These are phyloP conservation scores for Trichoderma oligosporum DNA, from an alignment of 2,329 filamentous ascomycete genomes.

Conservation along the genomic window DNA sequence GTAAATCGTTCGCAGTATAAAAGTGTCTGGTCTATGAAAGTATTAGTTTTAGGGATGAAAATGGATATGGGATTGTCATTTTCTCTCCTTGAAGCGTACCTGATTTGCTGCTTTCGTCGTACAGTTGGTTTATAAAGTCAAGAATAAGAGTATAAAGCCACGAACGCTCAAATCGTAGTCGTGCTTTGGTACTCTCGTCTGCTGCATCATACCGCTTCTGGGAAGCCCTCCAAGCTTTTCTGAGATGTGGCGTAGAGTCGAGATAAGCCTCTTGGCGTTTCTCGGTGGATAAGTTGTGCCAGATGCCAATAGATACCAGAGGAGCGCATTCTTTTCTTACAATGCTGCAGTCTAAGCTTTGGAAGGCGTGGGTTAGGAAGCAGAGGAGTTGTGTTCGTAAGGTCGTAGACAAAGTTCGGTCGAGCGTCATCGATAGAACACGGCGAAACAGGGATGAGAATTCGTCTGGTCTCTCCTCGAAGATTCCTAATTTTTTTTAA, in stretches of 20 bases:
- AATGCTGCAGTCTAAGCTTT: constrained; percentile 82
- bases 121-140: constrained; percentile 74
- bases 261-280: constrained; percentile 68
- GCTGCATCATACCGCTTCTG: constrained; percentile 82
- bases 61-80: not conserved
- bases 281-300: constrained; percentile 86
- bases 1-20: constrained; percentile 89
- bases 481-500: constrained; percentile 63
- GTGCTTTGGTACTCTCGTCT: constrained; percentile 73
- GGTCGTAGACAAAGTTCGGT: constrained; percentile 59
- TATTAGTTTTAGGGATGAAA: constrained; percentile 26
- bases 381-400: constrained; percentile 80
- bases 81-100: constrained; percentile 34
- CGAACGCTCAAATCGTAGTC: constrained; percentile 82
- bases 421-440: constrained; percentile 79
- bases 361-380: constrained; percentile 88
- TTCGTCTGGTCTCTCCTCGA: constrained; percentile 70
- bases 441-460: constrained; percentile 90
- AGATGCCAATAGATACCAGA: constrained; percentile 88
- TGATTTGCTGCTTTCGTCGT: constrained; percentile 50
- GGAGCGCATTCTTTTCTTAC: constrained; percentile 96
- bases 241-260: constrained; percentile 67
- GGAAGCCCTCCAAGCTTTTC: constrained; percentile 87
- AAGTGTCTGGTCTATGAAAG: constrained; percentile 52
- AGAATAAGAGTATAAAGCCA: constrained; percentile 87